phyloP scores from a whole-genome alignment of 768 basidiomycete species.

The Kwoniella sp. region DNA sequence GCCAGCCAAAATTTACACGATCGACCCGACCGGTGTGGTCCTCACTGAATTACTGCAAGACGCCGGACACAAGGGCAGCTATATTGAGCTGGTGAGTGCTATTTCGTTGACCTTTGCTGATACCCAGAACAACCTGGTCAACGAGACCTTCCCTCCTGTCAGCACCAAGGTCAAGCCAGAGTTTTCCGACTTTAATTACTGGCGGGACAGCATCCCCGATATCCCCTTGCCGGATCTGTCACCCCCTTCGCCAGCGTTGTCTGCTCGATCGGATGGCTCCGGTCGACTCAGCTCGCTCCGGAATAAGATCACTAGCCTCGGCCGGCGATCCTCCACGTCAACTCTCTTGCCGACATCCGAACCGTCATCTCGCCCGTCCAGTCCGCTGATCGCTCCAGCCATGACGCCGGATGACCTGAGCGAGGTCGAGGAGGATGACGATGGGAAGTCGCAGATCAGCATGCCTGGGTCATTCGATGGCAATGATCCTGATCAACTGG shows the following conservation, averaged over 20 bases:
- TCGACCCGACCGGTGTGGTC: slow-evolving; percentile 88
- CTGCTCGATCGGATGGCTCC: slow-evolving; percentile 77
- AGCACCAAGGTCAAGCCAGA: slow-evolving; percentile 79
- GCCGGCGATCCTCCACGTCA: slow-evolving; percentile 42
- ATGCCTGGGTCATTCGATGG: slow-evolving; percentile 73
- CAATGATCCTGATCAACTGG: slow-evolving; percentile 53
- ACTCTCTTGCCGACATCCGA: slow-evolving; percentile 33
- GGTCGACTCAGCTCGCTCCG: slow-evolving; percentile 48
- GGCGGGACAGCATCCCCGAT: slow-evolving; percentile 76
- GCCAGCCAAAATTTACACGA: slow-evolving; percentile 88
- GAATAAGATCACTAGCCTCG: slow-evolving; percentile 48
- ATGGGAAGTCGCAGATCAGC: slow-evolving; percentile 61
- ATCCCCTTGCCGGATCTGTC: slow-evolving; percentile 56
- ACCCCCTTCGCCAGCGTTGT: slow-evolving; percentile 89
- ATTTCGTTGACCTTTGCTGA: slow-evolving; percentile 1
- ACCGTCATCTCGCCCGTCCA: slow-evolving; percentile 56
- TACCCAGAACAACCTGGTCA: slow-evolving; percentile 79
- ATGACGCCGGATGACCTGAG: slow-evolving; percentile 54
- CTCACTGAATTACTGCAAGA: slow-evolving; percentile 95
- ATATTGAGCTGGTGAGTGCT: slow-evolving; percentile 74
- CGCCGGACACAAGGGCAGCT: slow-evolving; percentile 95
- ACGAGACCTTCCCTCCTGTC: slow-evolving; percentile 98
- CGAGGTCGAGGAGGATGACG: slow-evolving; percentile 30
- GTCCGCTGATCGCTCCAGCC: slow-evolving; percentile 69
- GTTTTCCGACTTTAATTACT: slow-evolving; percentile 95